Evolutionary conservation across 441 rosid species (phyloP).

Genomic region (Brassica hybrid): DNA sequence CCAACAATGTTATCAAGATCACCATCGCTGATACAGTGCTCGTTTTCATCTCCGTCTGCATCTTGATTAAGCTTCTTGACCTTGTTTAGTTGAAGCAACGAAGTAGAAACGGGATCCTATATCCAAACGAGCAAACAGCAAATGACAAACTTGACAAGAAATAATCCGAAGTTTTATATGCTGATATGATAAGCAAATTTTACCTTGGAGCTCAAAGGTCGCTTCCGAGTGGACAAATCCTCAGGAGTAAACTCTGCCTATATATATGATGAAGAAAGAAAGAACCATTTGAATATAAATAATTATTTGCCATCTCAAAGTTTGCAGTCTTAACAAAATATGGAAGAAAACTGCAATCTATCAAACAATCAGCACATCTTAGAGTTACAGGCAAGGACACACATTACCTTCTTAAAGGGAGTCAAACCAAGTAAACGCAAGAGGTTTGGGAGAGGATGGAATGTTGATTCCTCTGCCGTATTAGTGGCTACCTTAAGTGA

Average conservation of each 20-base stretch:
- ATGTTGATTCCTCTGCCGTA: slow-evolving; percentile 70
- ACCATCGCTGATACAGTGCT: slow-evolving; percentile 72
- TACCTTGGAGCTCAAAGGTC: slow-evolving; percentile 80
- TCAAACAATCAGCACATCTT: neutral
- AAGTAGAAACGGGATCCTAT: slow-evolving; percentile 63
- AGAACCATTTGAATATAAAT: neutral
- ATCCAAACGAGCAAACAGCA: slow-evolving; percentile 11
- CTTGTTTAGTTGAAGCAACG: slow-evolving; percentile 52
- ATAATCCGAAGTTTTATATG: slow-evolving; percentile 4
- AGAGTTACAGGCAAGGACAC: neutral
- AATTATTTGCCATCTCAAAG: slow-evolving; percentile 19
- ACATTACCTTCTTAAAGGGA: slow-evolving; percentile 81
- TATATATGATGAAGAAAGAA: slow-evolving; percentile 37
- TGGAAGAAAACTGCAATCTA: neutral
- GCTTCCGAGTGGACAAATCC: slow-evolving; percentile 78
- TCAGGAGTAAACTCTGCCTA: slow-evolving; percentile 89
- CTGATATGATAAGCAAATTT: neutral
- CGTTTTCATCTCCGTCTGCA: slow-evolving; percentile 66
- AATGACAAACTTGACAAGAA: slow-evolving; percentile 22
- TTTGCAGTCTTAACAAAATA: neutral
- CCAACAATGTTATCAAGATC: slow-evolving; percentile 95
- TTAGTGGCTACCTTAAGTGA: slow-evolving; percentile 65
- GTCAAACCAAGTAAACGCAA: slow-evolving; percentile 81
- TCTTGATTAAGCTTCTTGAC: slow-evolving; percentile 49
- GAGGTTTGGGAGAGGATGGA: slow-evolving; percentile 89